These are phyloP conservation scores for Nannizziopsis barbatae DNA, from an alignment of 2,329 filamentous ascomycete species.

Conservation along the genomic window DNA sequence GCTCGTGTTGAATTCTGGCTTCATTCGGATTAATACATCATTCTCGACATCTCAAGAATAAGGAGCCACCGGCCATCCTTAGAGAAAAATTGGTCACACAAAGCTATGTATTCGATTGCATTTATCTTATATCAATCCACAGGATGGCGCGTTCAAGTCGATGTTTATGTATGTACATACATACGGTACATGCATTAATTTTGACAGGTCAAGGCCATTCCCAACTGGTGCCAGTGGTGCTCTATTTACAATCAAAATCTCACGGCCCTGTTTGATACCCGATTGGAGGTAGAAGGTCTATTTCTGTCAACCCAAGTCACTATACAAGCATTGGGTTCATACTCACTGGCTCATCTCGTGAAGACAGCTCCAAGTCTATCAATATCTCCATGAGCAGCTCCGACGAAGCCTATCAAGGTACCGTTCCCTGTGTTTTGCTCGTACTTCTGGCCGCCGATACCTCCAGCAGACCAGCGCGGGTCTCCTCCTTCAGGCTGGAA, in stretches of 20 bases:
- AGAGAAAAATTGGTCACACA: no score
- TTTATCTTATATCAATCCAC: neutral
- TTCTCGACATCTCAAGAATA: no score
- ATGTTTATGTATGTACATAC: no score
- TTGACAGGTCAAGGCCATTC: neutral
- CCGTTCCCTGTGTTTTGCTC: neutral
- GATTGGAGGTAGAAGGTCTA: neutral
- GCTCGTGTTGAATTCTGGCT: no score
- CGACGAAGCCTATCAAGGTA: constrained; percentile 2
- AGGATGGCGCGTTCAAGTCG: no score
- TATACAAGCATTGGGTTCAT: neutral
- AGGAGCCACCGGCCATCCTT: no score
- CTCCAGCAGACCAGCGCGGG: neutral
- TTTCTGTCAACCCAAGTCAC: neutral
- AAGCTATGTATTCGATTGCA: neutral
- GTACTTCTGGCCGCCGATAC: neutral
- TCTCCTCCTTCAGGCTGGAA: neutral
- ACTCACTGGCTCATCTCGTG: constrained; percentile 11
- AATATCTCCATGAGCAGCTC: constrained; percentile 2
- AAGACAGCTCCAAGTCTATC: constrained; percentile 6
- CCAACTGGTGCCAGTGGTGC: neutral
- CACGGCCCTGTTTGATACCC: neutral
- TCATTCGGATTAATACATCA: no score
- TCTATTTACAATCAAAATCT: neutral
- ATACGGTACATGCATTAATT: no score